Conservation (phyloP, 768 basidiomycete genomes). For the Phlebiopsis gigantea region DNA sequence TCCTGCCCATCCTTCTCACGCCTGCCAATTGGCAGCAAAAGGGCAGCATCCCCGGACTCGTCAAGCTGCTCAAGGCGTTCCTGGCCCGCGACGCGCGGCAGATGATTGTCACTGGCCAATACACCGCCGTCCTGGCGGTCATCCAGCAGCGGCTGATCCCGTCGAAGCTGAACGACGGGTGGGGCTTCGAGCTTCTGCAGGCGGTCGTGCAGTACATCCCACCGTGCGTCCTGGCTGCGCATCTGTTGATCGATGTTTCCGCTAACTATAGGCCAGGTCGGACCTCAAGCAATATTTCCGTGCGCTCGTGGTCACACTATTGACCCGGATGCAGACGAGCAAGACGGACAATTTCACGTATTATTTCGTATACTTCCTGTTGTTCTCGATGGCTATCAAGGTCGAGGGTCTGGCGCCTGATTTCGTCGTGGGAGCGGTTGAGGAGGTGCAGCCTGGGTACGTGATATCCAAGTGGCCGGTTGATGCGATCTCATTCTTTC, state of each 20-base stretch:
- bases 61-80: constrained; percentile 82
- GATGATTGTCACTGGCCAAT: constrained; percentile 68
- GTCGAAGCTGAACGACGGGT: constrained; percentile 80
- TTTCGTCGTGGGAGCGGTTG: constrained; percentile 69
- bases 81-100: constrained; percentile 61
- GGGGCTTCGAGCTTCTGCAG: constrained; percentile 88
- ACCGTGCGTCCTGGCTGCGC: constrained; percentile 48
- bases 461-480: constrained; percentile 19
- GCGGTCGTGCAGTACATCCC: constrained; percentile 68
- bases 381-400: constrained; percentile 71
- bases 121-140: constrained; percentile 78
- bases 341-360: constrained; percentile 89
- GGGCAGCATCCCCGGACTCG: constrained; percentile 91
- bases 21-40: constrained; percentile 90
- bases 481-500: constrained; percentile 7
- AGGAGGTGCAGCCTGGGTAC: constrained; percentile 82
- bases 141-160: constrained; percentile 87
- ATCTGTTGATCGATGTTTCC: background rate
- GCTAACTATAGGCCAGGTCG: constrained; percentile 35
- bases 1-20: constrained; percentile 80
- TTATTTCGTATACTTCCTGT: constrained; percentile 73
- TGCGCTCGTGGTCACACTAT: constrained; percentile 66
- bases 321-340: constrained; percentile 81
- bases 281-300: constrained; percentile 71
- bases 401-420: constrained; percentile 74